Base-by-base conservation (phyloP, 345 rosid species). In the Crucihimalaya himalaica region DNA sequence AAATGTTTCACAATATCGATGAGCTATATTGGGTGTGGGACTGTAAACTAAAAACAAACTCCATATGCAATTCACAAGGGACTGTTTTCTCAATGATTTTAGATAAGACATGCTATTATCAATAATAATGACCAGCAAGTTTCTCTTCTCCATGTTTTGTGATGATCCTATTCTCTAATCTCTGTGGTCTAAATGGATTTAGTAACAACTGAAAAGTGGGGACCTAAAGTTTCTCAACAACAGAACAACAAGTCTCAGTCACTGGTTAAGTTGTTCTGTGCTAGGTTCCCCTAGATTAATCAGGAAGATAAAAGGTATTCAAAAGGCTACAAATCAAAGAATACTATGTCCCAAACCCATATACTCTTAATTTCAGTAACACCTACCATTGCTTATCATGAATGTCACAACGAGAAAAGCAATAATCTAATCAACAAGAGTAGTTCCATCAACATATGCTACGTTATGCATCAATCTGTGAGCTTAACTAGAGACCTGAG, bases 201-300 rank as follows among this genome's bases (percentile, higher is more conserved):
- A 27, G 13, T 43, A 31, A 25, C 5, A 65, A 65, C 2, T 18
- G 23, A 11, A 43, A 42, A 47, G 46, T 48, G 53, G 72, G 78
- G 73, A 74, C 78, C 52, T 66, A 37, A 48, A 35, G 78, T 48
- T 66, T 5, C 60, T 19, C 59, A 74, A 46, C 66, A 74, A 47
- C 51, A 46, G 65, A 56, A 14, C 53, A 57, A 47, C 32, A 66
- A 25, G 53, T 57, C 60, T 46, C 51, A 28, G 19, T 66, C 78
- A 16, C 32, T 18, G 18, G 16, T 59, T 11, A 40, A 50, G 29
- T n/a, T 67, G 39, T 67, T 74, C 20, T 39, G 46, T 14, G 31
- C 8, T 23, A 15, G 14, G n/a, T n/a, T n/a, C n/a, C n/a, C n/a
- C n/a, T n/a, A n/a, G n/a, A n/a, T n/a, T n/a, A 56, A 29, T 29